Evolutionary conservation across 805 yeast species (phyloP), one percentile per base, ranked within the genome.

Genomic region (Priceomyces carsonii): DNA sequence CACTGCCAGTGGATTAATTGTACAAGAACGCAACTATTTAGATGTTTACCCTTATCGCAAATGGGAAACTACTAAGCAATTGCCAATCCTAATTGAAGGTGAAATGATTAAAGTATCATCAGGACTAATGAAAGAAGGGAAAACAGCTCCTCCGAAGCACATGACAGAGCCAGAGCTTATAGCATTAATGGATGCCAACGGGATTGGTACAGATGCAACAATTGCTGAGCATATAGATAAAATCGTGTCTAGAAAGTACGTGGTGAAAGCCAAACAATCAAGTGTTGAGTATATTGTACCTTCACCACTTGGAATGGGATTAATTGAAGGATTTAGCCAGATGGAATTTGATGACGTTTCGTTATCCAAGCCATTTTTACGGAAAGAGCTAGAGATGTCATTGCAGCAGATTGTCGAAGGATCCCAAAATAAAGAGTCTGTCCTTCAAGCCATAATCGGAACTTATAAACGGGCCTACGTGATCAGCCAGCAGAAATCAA

Each of bases 181-280:
- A 61, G 82, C 87, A 7, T 64, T 93, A 30, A 93, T 93, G 99
- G 98, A 95, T 64, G 85, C 80, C 8, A 93, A 93, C 58, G 98
- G 98, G 0, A 93, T 93, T 29, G 99, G 99, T 2, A 93, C 99
- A 0, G 99, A 93, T 66, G 99, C 99, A 1, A 93, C 99, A 0
- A 95, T 93, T 60, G 99, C 98, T 0, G 99, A 93, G 27, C 99
- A 93, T 59, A 93, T 93, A 24, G 89, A 85, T 39, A 90, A 85
- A 53, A 80, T 93, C 27, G 62, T 75, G 18, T 57, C 59, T 8
- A 63, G 99, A 35, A 78, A 79, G 13, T 95, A 90, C 50, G 76
- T 86, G 4, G 61, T 59, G 12, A 79, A 73, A 44, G 61, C 56
- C 35, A 63, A 58, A 28, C 47, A 50, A 27, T 61, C 64, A 14